These are phyloP conservation scores for Mangifera indica DNA, from an alignment of 345 rosid species.

Conservation along the genomic window DNA sequence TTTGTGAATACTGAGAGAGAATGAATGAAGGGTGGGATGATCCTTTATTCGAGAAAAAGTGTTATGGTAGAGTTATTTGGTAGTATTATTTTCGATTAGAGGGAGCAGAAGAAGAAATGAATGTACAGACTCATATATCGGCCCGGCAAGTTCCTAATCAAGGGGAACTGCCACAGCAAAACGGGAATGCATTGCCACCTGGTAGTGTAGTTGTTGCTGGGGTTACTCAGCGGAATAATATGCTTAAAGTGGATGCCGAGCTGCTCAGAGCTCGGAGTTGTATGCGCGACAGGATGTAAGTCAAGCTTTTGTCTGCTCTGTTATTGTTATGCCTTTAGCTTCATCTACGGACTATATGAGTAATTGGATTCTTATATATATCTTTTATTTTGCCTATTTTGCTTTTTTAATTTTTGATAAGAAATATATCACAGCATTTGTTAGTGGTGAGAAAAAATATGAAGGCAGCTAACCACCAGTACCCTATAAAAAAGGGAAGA, in stretches of 20 bases:
- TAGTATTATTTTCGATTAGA: background rate
- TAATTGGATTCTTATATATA: no score
- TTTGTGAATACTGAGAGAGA: constrained; percentile 4
- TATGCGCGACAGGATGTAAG: constrained; percentile 28
- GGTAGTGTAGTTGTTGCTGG: background rate
- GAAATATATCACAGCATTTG: no score
- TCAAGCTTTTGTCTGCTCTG: background rate
- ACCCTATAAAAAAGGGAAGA: no score
- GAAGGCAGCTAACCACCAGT: no score
- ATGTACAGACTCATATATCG: constrained; percentile 63
- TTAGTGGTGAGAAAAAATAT: no score
- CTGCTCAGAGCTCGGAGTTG: constrained; percentile 29
- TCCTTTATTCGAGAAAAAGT: background rate
- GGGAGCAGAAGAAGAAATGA: constrained; percentile 52
- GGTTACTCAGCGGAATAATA: constrained; percentile 7
- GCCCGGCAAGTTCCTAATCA: constrained; percentile 71
- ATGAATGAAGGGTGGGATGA: constrained; percentile 13
- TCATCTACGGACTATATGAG: no score
- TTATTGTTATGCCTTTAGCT: background rate
- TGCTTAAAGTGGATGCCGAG: constrained; percentile 21
- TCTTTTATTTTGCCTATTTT: background rate
- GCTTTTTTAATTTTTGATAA: background rate
- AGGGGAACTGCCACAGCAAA: constrained; percentile 54
- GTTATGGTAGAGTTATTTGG: constrained; percentile 5
- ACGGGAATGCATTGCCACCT: constrained; percentile 55